Base-by-base conservation (phyloP, 306 rosid species). In the Vigna angularis region DNA sequence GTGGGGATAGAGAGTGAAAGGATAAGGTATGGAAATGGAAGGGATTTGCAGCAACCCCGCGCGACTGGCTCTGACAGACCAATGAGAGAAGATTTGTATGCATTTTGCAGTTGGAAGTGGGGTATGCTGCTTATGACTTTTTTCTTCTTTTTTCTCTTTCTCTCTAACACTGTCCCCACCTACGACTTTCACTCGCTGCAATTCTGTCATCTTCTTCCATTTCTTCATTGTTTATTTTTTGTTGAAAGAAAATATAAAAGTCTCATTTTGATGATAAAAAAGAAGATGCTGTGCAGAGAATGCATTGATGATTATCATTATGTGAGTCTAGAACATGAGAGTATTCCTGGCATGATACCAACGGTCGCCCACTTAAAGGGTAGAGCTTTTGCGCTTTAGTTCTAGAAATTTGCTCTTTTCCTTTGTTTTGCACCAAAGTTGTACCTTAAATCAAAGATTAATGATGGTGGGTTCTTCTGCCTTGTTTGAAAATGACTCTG, bases 101-200 rank as follows among this genome's bases (percentile, higher is more conserved):
- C 91, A 85, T 26, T 84, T 74, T 75, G 79, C 45, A 16, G 87
- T 86, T 83, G 76, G 17, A 20, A 78, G 88, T 86, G 86, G 91
- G 93, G 70, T 66, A 68, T 42, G 58, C 42, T 53, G 61, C 10
- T 9, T 15, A 59, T 18, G 73, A 66, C 82, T 82, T 83, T 74
- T 52, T 50, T 17, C 40, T 10, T 81, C 70, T 68, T 66, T 48
- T 55, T 55, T 56, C 70, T 30, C 7, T 55, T 77, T 73, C 64
- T 34, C 32, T 17, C 16, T 9, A 22, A 32, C 70, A 47, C 17
- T 2, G 74, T 28, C 79, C 84, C 80, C 69, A 81, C 84, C 62
- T 6, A 75, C 4, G 75, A 81, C 80, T 81, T 74, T 81, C 16
- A 47, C 18, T 47, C 30, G 47, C 5, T 66, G 20, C 38, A 72